These are phyloP conservation scores for Penicillium alfredii DNA, from an alignment of 495 filamentous ascomycete species.

Conservation along the genomic window DNA sequence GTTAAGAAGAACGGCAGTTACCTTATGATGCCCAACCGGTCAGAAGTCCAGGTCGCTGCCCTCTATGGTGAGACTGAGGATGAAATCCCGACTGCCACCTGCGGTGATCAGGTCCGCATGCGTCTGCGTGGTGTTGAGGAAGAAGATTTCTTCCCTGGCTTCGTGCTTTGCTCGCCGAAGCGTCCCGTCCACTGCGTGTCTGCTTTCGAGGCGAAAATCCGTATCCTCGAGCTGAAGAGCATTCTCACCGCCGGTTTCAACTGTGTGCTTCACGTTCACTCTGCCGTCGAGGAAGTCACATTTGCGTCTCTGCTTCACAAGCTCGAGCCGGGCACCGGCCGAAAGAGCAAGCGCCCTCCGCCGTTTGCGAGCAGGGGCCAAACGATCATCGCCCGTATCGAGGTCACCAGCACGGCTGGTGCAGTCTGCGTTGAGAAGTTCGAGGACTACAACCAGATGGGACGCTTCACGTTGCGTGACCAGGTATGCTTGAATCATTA, in stretches of 20 bases:
- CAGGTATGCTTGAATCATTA: conserved; percentile 53
- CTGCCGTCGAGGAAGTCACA: conserved; percentile 92
- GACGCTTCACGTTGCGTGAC: conserved; percentile 90
- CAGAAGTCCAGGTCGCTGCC: conserved; percentile 70
- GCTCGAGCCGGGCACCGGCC: conserved; percentile 89
- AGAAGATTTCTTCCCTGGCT: conserved; percentile 95
- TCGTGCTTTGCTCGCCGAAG: conserved; percentile 89
- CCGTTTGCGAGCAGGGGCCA: conserved; percentile 88
- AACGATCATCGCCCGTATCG: conserved; percentile 86
- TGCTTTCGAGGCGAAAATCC: conserved; percentile 93
- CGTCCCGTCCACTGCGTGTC: conserved; percentile 85
- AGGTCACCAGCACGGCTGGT: conserved; percentile 77
- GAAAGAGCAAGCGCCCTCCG: conserved; percentile 88
- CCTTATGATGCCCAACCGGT: conserved; percentile 91
- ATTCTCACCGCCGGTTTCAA: conserved; percentile 89
- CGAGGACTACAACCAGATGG: conserved; percentile 89
- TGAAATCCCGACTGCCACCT: conserved; percentile 70
- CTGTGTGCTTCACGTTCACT: conserved; percentile 84
- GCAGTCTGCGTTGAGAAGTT: conserved; percentile 89
- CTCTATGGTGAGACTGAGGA: conserved; percentile 97
- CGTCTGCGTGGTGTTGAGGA: conserved; percentile 93
- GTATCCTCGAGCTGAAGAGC: conserved; percentile 88
- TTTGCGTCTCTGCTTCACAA: conserved; percentile 84
- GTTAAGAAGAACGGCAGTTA: conserved; percentile 79
- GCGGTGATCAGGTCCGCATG: conserved; percentile 91